Conservation (phyloP, 805 yeast genomes). For the Jamesozyma rosinii region DNA sequence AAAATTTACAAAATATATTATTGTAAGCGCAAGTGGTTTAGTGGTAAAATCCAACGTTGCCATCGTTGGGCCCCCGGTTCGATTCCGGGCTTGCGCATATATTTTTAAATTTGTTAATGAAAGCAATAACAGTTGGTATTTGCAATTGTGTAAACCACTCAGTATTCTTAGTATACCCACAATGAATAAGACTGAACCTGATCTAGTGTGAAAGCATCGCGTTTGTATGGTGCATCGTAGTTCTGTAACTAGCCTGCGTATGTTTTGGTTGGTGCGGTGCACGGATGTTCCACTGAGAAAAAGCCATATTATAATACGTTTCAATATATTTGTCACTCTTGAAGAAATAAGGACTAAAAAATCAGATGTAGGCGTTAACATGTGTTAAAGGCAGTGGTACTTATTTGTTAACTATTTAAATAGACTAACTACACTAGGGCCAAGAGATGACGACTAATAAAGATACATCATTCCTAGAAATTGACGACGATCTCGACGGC, state of each 20-base stretch:
- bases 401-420: too few relatives aligned
- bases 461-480: constrained; percentile 3
- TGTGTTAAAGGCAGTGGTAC: too few relatives aligned
- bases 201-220: not conserved
- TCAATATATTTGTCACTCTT: not conserved
- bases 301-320: not conserved
- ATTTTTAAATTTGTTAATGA: not conserved
- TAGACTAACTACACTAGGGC: not conserved
- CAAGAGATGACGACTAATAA: not conserved
- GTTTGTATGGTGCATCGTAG: too few relatives aligned
- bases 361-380: too few relatives aligned
- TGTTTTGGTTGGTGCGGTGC: not conserved
- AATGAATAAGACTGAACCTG: too few relatives aligned
- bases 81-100: not conserved
- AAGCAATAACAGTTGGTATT: not conserved
- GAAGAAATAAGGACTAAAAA: not conserved
- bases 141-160: not conserved
- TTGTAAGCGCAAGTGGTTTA: not conserved
- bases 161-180: too few relatives aligned
- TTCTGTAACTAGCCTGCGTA: not conserved
- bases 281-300: not conserved
- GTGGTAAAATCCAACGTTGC: not conserved
- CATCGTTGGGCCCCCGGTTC: not conserved
- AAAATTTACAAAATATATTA: too few relatives aligned
- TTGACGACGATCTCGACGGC: constrained; percentile 23